A percentile compares a stretch with the other conserved stretches of the same genome.
phyloP scores from a whole-genome alignment of 1,139 yeast species.

The Saccharomyces pastorianus region DNA sequence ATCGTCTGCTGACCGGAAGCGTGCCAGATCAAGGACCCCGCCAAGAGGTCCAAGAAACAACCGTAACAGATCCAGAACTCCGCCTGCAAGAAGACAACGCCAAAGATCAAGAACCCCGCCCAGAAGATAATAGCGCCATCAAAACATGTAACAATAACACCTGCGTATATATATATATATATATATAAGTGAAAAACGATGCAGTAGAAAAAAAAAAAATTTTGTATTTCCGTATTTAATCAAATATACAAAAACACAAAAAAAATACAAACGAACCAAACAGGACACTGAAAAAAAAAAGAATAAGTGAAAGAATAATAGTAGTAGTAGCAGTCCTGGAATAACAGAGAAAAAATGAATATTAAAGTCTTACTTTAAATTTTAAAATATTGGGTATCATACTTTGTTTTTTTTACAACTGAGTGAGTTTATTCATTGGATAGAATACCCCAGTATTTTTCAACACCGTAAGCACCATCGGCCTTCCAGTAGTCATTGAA shows the following conservation, averaged over 20 bases:
- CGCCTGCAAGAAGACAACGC: constrained; percentile 13
- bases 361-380: background rate
- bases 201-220: no score
- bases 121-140: constrained; percentile 2
- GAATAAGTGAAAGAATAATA: background rate
- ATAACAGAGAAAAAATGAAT: background rate
- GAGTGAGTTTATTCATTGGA: constrained; percentile 15
- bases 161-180: background rate
- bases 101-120: constrained; percentile 12
- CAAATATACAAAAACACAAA: background rate
- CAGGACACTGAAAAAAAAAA: background rate
- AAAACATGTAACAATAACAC: constrained; percentile 2
- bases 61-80: constrained; percentile 17
- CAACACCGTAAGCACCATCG: constrained; percentile 58
- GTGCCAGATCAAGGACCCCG: constrained; percentile 18
- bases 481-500: constrained; percentile 73
- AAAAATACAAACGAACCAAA: background rate
- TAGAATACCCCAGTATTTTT: constrained; percentile 65
- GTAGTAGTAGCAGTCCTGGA: background rate
- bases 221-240: background rate
- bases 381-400: background rate
- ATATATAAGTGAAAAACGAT: background rate
- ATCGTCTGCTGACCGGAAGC: constrained; percentile 7
- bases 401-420: background rate
- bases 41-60: constrained; percentile 8